Evolutionary conservation across 768 basidiomycete species (phyloP).

Genomic region (Arthromyces matolae): DNA sequence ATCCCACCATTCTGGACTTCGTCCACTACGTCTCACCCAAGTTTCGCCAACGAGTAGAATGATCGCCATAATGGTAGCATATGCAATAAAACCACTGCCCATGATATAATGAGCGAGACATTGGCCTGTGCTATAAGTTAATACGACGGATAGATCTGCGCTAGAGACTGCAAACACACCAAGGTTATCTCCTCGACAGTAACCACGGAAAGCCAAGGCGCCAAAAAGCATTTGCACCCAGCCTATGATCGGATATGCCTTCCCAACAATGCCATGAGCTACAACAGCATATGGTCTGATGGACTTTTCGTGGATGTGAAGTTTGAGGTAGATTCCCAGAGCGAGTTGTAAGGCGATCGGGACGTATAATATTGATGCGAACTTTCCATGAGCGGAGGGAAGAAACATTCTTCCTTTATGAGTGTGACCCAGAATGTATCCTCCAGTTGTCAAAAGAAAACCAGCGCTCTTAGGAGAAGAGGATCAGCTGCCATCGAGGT

Average conservation of each 20-base stretch:
- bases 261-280: conserved; percentile 78
- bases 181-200: conserved; percentile 73
- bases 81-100: conserved; percentile 89
- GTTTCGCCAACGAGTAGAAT: conserved; percentile 72
- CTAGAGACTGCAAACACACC: conserved; percentile 28
- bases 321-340: conserved; percentile 86
- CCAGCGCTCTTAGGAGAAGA: conserved; percentile 51
- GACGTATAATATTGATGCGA: conserved; percentile 61
- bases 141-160: neutral
- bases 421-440: conserved; percentile 81
- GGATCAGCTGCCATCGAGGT: neutral
- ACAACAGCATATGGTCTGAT: conserved; percentile 67
- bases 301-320: conserved; percentile 81
- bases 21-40: conserved; percentile 69
- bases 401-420: conserved; percentile 80
- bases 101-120: conserved; percentile 88
- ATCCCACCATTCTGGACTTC: conserved; percentile 85
- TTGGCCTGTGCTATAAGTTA: conserved; percentile 43
- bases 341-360: conserved; percentile 64
- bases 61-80: conserved; percentile 78
- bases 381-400: conserved; percentile 65
- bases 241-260: conserved; percentile 76
- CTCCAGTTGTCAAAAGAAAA: conserved; percentile 64
- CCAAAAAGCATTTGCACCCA: conserved; percentile 93
- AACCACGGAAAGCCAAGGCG: conserved; percentile 66